Base-by-base conservation (phyloP, 768 basidiomycete species). In the Lentinula aciculospora region DNA sequence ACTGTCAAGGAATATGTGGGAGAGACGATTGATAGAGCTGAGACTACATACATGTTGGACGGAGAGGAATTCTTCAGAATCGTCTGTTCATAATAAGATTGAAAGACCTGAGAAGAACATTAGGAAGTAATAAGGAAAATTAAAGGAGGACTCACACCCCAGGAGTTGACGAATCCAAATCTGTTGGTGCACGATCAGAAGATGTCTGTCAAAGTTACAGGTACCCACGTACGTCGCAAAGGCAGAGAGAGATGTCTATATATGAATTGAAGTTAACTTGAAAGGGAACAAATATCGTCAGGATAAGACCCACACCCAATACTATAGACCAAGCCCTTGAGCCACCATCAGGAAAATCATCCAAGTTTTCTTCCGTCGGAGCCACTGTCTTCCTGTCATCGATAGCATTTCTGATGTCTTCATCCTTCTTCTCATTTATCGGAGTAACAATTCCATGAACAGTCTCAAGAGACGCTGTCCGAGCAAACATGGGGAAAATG, bases 101-200 rank as follows among this genome's bases (percentile, higher is more conserved):
- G 34, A 44, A 45, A 44, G n/a, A 77, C 69, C 80, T 81, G 31
- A 31, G 13, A 21, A 25, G 15, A 42, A 3, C 4, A 12, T 44
- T 25, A 3, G 4, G 3, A n/a, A 2, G 17, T 12, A 19, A 23
- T 4, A 21, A 39, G 23, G 17, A 15, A 29, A 12, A n/a, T 28
- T 48, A 5, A 8, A 50, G 2, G 12, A 37, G 2, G n/a, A 28
- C 25, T 57, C 59, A 79, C 80, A 39, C 79, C 80, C 75, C 77
- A 79, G 0, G 74, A 67, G 58, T 79, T 81, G 13, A 79, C 71
- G 32, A 74, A 72, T 3, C 81, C 80, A 58, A 78, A 74, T 7
- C 76, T 77, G 7, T 23, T 21, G 32, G 17, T 7, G 23, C n/a
- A n/a, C 15, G 37, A 23, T 25, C 15, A 53, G 51, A 37, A 15